These are phyloP conservation scores for Tagetes patula DNA, from an alignment of 129 eudicot species.

Conservation along the genomic window DNA sequence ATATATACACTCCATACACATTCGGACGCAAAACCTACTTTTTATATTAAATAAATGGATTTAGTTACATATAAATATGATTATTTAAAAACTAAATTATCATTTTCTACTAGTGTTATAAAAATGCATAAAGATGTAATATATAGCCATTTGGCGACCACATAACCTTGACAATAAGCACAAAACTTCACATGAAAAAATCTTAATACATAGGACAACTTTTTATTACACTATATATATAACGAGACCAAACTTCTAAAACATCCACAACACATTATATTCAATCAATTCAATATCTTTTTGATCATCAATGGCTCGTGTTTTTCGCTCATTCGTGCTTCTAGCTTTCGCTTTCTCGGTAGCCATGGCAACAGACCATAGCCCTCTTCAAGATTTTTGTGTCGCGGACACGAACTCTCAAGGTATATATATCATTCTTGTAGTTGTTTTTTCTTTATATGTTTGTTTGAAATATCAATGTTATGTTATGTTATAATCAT, in stretches of 20 bases:
- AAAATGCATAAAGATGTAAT: neutral
- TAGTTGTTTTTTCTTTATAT: neutral
- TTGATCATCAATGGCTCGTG: conserved; percentile 30
- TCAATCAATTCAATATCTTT: conserved; percentile 4
- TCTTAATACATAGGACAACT: conserved; percentile 17
- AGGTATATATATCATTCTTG: conserved; percentile 4
- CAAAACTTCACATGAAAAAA: neutral
- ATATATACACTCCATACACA: neutral
- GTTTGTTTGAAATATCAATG: neutral
- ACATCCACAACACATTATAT: neutral
- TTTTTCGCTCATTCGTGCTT: conserved; percentile 16
- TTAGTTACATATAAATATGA: too few species aligned
- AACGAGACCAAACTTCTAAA: neutral
- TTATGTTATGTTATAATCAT: neutral
- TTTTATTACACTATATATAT: conserved; percentile 1
- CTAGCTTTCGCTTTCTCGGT: conserved; percentile 23
- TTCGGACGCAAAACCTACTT: neutral
- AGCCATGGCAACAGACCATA: conserved; percentile 30
- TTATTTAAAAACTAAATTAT: too few species aligned
- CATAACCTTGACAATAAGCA: neutral
- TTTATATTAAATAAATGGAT: neutral
- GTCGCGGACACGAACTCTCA: conserved; percentile 33
- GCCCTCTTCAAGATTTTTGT: conserved; percentile 47
- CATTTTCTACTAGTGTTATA: neutral
- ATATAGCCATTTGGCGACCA: neutral